Base-by-base conservation (phyloP, 805 yeast genomes). In the Candida maesae region DNA sequence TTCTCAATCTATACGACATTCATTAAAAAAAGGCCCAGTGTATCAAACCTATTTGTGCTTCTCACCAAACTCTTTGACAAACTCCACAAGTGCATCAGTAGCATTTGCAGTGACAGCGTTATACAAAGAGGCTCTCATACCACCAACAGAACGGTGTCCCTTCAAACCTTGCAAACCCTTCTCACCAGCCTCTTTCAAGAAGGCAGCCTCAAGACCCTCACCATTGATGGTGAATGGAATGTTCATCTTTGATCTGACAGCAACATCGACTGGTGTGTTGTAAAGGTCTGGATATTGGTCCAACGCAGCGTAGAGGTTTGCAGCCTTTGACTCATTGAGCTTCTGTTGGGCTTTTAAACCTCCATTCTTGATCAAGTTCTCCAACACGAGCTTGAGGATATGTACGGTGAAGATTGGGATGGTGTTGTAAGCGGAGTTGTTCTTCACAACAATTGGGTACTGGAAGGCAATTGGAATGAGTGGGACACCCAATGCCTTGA, bases 141-240 rank as follows among this genome's bases (percentile, higher is more conserved):
- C 99, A 38, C 98, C 98, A 33, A 91, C 98, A 4, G 96, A 87
- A 62, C 98, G 78, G 65, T 91, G 98, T 31, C 99, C 98, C 66
- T 89, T 86, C 56, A 91, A 73, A 6, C 97, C 98, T 5, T 79
- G 68, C 47, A 93, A 70, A 2, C 76, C 73, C 42, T 50, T 58
- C 20, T 62, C 74, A 18, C 68, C 73, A 3, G 97, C 95, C 35
- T 71, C 79, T 46, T 76, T 68, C 46, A 91, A 56, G 65, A 93
- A 93, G 45, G 74, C 66, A 6, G 74, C 71, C 56, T 90, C 96
- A 38, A 78, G 61, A 2, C 74, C 86, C 4, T 74, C 78, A 38
- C 70, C 74, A 18, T 74, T 71, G 35, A 89, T 63, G 10, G 88
- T 88, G 73, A 93, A 93, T 6, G 91, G 96, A 46, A 89, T 84